Base-by-base conservation (phyloP, 2,329 filamentous ascomycete genomes). In the Ophiognomonia clavigignenti-juglandacearum region DNA sequence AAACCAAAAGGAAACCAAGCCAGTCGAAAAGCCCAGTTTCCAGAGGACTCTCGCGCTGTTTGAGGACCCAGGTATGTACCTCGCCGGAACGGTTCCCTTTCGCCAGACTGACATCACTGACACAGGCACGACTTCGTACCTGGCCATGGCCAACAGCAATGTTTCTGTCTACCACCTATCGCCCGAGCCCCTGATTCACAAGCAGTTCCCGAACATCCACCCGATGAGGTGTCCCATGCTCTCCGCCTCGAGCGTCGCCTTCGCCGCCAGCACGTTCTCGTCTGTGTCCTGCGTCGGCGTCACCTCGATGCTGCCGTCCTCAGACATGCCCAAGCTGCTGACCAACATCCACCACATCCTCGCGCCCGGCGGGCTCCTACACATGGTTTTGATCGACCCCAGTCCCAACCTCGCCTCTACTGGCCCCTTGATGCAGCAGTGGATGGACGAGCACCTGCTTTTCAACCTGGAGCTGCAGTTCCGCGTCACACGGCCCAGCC, bases 321-420 rank as follows among this genome's bases (percentile, higher is more conserved):
- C 74, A 0, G 77, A 81, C 11, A 72, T 87, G 1, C 77, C 78
- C 0, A 61, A 64, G 2, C 62, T 85, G 1, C 70, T 86, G 14
- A 68, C 68, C 44, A 76, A 77, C 51, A 75, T 83, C 53, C 68
- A 78, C 57, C 73, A 73, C 20, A 73, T 75, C 26, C 70, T 87
- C 3, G 66, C 70, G 4, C 70, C 73, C 0, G 72, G 73, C 0
- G 82, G 83, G 1, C 66, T 69, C 18, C 61, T 86, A 11, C 74
- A 83, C 49, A 62, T 87, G 14, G 74, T 75, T 0, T 64, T 86
- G 16, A 77, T 86, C 53, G 80, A 87, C 48, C 80, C 83, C 0
- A 65, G 76, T 7, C 84, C 84, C 0, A 66, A 75, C 1, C 64
- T 74, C 4, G 64, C 69, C 2, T 80, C 75, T 0, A 66, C 80